These are phyloP conservation scores for Saccharomyces mikatae DNA, from an alignment of 805 yeast species.

Conservation along the genomic window DNA sequence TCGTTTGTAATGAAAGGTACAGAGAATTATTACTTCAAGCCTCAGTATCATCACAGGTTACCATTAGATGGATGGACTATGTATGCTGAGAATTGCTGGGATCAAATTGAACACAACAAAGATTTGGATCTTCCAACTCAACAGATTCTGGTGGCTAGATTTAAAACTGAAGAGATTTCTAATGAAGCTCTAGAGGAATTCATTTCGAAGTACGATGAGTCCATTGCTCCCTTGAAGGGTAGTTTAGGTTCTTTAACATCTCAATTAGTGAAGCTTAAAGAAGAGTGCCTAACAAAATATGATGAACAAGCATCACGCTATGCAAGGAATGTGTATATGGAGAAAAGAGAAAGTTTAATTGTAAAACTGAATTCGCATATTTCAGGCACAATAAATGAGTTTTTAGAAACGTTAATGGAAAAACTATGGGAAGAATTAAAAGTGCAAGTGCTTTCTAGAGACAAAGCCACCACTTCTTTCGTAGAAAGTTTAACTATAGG, in stretches of 20 bases:
- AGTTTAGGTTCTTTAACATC: constrained; percentile 34
- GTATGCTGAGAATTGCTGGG: constrained; percentile 88
- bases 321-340: constrained; percentile 53
- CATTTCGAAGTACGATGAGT: constrained; percentile 29
- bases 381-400: constrained; percentile 36
- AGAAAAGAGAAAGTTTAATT: constrained; percentile 45
- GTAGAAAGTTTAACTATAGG: constrained; percentile 19
- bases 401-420: constrained; percentile 34
- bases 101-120: constrained; percentile 84
- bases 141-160: constrained; percentile 87
- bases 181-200: constrained; percentile 42
- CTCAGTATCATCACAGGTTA: constrained; percentile 69
- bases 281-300: constrained; percentile 43
- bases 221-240: constrained; percentile 23
- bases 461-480: constrained; percentile 26
- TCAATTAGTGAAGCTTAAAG: constrained; percentile 37
- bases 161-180: constrained; percentile 86
- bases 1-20: constrained; percentile 36
- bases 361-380: constrained; percentile 42
- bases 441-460: constrained; percentile 19
- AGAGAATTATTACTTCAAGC: constrained; percentile 42
- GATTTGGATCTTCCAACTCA: constrained; percentile 96
- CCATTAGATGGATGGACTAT: constrained; percentile 96
- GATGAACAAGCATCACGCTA: constrained; percentile 75
- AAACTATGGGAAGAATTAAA: constrained; percentile 28